Conservation (phyloP, 2,329 filamentous ascomycete species). For the Ilyonectria sp. region DNA sequence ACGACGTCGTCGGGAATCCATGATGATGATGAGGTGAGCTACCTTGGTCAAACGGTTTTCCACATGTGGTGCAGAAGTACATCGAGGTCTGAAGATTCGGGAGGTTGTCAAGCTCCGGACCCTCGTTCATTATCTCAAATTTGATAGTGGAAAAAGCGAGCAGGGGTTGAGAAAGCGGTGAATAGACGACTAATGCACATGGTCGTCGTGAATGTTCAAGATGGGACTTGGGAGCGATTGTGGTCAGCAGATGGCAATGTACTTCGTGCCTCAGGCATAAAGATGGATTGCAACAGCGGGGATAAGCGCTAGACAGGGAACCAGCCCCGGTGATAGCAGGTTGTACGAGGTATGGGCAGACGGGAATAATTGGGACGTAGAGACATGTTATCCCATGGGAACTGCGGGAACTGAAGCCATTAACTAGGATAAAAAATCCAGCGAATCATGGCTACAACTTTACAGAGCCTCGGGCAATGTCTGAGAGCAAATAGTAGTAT, state of each 20-base stretch:
- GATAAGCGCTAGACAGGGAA: no score
- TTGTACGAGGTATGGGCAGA: no score
- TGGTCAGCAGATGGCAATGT: neutral
- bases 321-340: no score
- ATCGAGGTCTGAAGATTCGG: neutral
- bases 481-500: no score
- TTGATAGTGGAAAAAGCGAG: neutral
- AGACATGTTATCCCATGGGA: no score
- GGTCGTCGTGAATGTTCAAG: neutral
- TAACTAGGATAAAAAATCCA: no score
- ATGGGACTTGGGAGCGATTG: neutral
- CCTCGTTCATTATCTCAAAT: neutral
- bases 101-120: neutral
- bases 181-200: neutral
- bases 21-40: neutral
- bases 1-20: neutral
- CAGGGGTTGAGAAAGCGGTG: neutral
- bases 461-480: no score
- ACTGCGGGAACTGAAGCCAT: no score
- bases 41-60: constrained; percentile 11
- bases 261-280: neutral
- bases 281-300: neutral
- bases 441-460: no score
- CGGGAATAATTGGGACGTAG: no score
- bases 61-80: constrained; percentile 2